phyloP scores from a whole-genome alignment of 2,329 filamentous ascomycete genomes.

The Penicillium thymicola region DNA sequence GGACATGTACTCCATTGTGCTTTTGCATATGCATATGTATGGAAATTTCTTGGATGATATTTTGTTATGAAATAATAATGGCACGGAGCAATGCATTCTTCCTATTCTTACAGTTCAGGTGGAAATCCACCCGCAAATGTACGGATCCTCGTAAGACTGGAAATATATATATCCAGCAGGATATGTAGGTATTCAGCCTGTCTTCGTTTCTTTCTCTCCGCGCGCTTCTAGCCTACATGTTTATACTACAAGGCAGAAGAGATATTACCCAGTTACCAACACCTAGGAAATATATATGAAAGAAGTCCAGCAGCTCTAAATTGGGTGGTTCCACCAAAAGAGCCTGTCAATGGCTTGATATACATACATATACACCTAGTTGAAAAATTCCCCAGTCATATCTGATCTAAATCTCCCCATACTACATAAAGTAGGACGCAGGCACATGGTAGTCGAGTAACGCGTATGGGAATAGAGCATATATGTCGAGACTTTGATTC shows the following conservation, averaged over 20 bases:
- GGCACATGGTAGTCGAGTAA: neutral
- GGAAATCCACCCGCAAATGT: neutral
- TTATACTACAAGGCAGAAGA: neutral
- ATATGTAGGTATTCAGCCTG: neutral
- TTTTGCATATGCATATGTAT: constrained; percentile 8
- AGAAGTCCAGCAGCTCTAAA: neutral
- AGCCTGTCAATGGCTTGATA: neutral
- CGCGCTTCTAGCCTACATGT: neutral
- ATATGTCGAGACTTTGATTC: neutral
- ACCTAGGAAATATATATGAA: neutral
- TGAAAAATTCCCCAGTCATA: neutral
- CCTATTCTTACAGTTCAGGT: neutral
- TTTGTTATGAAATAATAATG: constrained; percentile 2
- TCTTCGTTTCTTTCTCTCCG: neutral
- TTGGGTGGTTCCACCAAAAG: neutral
- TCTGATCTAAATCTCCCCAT: too few species aligned
- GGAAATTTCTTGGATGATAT: neutral
- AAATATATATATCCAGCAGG: neutral
- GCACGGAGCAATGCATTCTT: neutral
- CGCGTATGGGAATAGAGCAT: neutral
- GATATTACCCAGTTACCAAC: neutral
- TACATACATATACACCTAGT: too few species aligned
- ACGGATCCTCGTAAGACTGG: too few species aligned
- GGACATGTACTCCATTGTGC: neutral
- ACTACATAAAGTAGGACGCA: neutral